Evolutionary conservation across 192 early-diverging fungal species (phyloP), one percentile per base, ranked within the genome.

Genomic region (Backusella australiensis): DNA sequence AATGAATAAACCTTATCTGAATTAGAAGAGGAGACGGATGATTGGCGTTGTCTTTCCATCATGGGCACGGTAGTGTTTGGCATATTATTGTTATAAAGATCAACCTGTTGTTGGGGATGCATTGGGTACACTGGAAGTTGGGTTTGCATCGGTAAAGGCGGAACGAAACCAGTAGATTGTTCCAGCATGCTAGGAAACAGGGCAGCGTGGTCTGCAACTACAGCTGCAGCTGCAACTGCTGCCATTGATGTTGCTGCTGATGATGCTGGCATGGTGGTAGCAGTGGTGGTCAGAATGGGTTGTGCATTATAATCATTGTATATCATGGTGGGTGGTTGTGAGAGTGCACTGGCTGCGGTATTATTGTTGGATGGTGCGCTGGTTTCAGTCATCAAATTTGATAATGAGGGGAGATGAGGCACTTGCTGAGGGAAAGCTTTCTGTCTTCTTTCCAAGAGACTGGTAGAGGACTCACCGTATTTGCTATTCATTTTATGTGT

Each of bases 1-100:
- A 88, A 88, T 4, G 77, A 78, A 68, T 78, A 78, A 2, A 78
- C 46, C 34, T 78, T 78, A 35, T 72, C 67, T 41, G 66, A 67
- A 21, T 59, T 56, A 34, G 41, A 69, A 8, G 67, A 73, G 21
- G 67, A 69, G 35, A 75, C 32, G 34, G 74, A 75, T 15, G 65
- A 42, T 35, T 75, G 36, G 1, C 74, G 41, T 6, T 46, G 21
- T 32, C 42, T 26, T 32, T 71, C n/a, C 23, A 68, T 68, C 38
- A 26, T 36, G n/a, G 12, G 21, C n/a, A 68, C n/a, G 41, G 35
- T 71, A 19, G 36, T 71, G 9, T 39, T 23, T 71, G 70, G 15
- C 11, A 38, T 38, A 23, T 63, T 26, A 12, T 14, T 63, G 46
- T n/a, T 49, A 49, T 49, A 49, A 1, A 49, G 46, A n/a, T 49